Base-by-base conservation (phyloP, 331 rosid species). In the Quercus lobata region DNA sequence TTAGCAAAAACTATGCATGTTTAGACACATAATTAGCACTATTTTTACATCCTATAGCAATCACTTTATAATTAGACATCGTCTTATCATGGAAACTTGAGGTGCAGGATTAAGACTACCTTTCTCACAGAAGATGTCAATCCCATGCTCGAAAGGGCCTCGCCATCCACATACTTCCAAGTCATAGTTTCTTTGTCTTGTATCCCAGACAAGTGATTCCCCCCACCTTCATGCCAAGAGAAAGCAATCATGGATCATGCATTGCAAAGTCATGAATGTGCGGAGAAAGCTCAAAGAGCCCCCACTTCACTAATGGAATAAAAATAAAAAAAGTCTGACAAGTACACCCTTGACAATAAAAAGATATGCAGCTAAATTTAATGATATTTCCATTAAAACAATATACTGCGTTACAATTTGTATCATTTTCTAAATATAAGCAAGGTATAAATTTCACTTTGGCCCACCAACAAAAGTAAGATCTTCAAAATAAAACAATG, bases 121-220 rank as follows among this genome's bases (percentile, higher is more conserved):
- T 94, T 94, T 85, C 91, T 90, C 71, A 94, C 97, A 80, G 97
- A 88, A 76, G 97, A 85, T 5, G 97, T 94, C 83, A 94, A 84
- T 75, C 98, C 98, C 91, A 90, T 83, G 69, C 85, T 83, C 27
- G 95, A 85, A 78, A 94, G 92, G 49, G 27, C 87, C 74, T 87
- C 37, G 56, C 84, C 72, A 63, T 90, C 91, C 53, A 92, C 97
- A 72, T 83, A 94, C 84, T 92, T 94, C 92, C 94, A 90, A 49
- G 78, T 79, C 74, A 79, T 41, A 24, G 89, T 75, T 86, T 90
- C 89, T 57, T 82, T 76, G 18, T 76, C 88, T 63, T 74, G 83
- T 78, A 86, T 86, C 76, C 80, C 19, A 37, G 85, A 65, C 72
- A 86, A 70, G 77, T 76, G 72, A 72, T 80, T 78, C 41, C 72